Evolutionary conservation across 2,329 filamentous ascomycete species (phyloP).

Genomic region (Ascomycota sp.): DNA sequence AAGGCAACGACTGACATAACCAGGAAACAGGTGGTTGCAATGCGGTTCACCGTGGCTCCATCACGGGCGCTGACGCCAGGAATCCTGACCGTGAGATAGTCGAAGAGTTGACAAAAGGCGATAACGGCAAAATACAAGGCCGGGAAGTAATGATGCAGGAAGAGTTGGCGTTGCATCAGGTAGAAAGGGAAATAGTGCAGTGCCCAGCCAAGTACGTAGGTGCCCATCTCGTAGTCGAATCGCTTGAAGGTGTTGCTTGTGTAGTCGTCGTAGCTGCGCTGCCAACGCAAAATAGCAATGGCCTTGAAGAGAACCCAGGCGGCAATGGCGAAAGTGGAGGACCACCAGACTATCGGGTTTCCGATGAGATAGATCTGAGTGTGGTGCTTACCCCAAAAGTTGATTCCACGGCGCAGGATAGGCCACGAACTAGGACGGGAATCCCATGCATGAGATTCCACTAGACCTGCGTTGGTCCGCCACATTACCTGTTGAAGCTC

Average conservation of each 20-base stretch:
- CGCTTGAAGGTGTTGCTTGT: constrained; percentile 65
- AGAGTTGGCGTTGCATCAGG: constrained; percentile 92
- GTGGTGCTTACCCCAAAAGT: constrained; percentile 92
- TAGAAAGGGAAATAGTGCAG: constrained; percentile 98
- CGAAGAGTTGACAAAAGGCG: constrained; percentile 68
- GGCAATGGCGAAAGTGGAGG: constrained; percentile 53
- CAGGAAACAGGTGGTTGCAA: constrained; percentile 52
- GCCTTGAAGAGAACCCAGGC: constrained; percentile 71
- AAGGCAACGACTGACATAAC: constrained; percentile 55
- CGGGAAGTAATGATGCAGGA: constrained; percentile 95
- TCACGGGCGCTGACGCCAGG: constrained; percentile 42
- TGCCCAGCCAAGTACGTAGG: constrained; percentile 76
- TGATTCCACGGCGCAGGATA: constrained; percentile 77
- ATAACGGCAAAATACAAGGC: constrained; percentile 89
- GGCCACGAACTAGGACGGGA: constrained; percentile 89
- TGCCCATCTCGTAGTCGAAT: constrained; percentile 92
- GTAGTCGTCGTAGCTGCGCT: constrained; percentile 80
- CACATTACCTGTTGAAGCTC: constrained; percentile 97
- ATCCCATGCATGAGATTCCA: constrained; percentile 95
- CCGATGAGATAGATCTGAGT: constrained; percentile 92
- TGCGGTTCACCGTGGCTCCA: constrained; percentile 46
- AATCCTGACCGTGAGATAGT: constrained; percentile 60
- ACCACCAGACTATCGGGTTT: constrained; percentile 90
- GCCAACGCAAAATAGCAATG: constrained; percentile 74
- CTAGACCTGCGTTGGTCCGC: constrained; percentile 88